phyloP scores from a whole-genome alignment of 1,139 yeast genomes.

The Martiniozyma asiatica region DNA sequence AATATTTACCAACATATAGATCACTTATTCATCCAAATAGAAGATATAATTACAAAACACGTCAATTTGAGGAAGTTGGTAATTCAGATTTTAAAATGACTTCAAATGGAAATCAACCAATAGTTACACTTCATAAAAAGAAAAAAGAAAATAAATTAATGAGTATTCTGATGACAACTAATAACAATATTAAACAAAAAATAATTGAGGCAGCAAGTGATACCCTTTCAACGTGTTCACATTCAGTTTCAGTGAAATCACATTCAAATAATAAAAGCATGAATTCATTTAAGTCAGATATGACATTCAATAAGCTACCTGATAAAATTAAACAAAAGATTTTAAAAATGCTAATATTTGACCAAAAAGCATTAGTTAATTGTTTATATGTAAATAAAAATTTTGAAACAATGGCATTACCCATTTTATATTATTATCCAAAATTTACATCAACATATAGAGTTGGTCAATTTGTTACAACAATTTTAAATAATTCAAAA shows the following conservation, averaged over 20 bases:
- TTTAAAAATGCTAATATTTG: conserved; percentile 16
- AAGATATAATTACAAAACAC: conserved; percentile 21
- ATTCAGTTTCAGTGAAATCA: conserved; percentile 14
- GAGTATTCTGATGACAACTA: conserved; percentile 17
- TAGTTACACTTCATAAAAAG: too few species aligned
- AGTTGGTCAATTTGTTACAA: conserved; percentile 65
- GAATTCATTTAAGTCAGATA: conserved; percentile 6
- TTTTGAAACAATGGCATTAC: conserved; percentile 42
- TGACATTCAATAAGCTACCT: conserved; percentile 20
- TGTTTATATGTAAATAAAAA: conserved; percentile 40
- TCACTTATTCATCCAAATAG: conserved; percentile 21
- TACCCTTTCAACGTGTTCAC: conserved; percentile 18
- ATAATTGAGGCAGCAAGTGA: conserved; percentile 20
- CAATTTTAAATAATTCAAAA: conserved; percentile 40
- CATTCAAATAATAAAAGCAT: conserved; percentile 5
- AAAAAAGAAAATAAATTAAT: conserved; percentile 11
- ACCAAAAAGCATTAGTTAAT: conserved; percentile 23
- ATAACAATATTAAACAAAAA: conserved; percentile 16
- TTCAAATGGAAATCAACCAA: conserved; percentile 4
- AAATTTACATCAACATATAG: conserved; percentile 56
- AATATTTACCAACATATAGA: conserved; percentile 22
- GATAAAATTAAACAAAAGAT: conserved; percentile 20
- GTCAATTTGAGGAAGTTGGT: conserved; percentile 16
- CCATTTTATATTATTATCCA: conserved; percentile 42
- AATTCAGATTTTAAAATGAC: conserved; percentile 8